Percentiles rank a stretch among this genome's conserved stretches.
Conservation (phyloP, 805 yeast genomes). For the Candida succiphila region DNA sequence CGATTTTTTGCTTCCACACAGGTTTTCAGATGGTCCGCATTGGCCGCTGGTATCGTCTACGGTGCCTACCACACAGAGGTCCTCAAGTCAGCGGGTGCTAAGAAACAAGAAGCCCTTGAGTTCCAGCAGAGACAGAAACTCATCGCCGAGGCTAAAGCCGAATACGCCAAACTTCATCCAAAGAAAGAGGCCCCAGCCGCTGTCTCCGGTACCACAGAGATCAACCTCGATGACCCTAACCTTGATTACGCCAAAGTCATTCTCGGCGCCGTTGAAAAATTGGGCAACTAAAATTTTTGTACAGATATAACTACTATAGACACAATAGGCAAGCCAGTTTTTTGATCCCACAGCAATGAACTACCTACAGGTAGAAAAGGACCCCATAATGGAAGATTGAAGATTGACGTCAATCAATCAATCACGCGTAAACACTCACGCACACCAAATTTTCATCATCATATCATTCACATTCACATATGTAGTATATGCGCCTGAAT, state of each 20-base stretch:
- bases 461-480: too few relatives aligned
- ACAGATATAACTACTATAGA: too few relatives aligned
- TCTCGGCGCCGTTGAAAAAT: conserved; percentile 52
- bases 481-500: too few relatives aligned
- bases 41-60: conserved; percentile 79
- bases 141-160: conserved; percentile 82
- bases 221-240: conserved; percentile 83
- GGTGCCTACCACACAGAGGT: conserved; percentile 80
- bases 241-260: conserved; percentile 72
- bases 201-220: conserved; percentile 32
- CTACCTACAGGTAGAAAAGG: too few relatives aligned
- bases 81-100: conserved; percentile 50
- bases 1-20: too few relatives aligned
- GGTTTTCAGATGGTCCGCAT: conserved; percentile 89
- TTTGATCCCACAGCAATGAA: too few relatives aligned
- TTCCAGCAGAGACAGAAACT: conserved; percentile 61
- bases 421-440: too few relatives aligned
- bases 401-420: too few relatives aligned
- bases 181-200: conserved; percentile 31
- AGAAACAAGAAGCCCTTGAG: conserved; percentile 46
- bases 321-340: too few relatives aligned
- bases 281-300: conserved; percentile 23
- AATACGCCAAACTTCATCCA: conserved; percentile 58
- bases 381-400: too few relatives aligned
- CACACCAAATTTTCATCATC: too few relatives aligned